Percentiles rank a stretch among this genome's conserved stretches.
Evolutionary conservation across 2,329 filamentous ascomycete genomes (phyloP).

Genomic region (Incumbomyces delicatus): DNA sequence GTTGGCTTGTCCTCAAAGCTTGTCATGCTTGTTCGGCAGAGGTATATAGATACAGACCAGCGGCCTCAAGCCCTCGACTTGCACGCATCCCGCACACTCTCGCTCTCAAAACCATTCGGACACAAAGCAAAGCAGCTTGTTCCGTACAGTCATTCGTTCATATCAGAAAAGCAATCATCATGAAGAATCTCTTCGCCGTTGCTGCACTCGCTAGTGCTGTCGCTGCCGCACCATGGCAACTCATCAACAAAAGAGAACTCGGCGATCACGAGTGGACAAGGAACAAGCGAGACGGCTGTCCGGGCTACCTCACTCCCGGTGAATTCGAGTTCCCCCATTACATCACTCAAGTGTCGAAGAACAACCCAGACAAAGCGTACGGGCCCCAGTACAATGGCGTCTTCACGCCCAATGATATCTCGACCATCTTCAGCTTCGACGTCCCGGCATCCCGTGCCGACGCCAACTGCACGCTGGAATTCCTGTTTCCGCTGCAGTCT

Average conservation of each 20-base stretch:
- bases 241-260: constrained; percentile 32
- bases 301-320: constrained; percentile 33
- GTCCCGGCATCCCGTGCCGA: constrained; percentile 45
- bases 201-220: constrained; percentile 32
- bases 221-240: constrained; percentile 33
- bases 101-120: no score
- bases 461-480: constrained; percentile 54
- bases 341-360: constrained; percentile 51
- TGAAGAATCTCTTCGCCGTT: constrained; percentile 31
- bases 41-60: neutral
- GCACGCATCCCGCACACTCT: no score
- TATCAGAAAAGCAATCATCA: constrained; percentile 18
- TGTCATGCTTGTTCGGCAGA: neutral
- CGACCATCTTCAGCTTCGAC: constrained; percentile 61
- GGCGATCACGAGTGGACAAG: constrained; percentile 25
- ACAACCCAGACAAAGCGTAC: constrained; percentile 40
- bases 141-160: neutral
- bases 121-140: neutral
- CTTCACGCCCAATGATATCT: constrained; percentile 41
- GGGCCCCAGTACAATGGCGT: constrained; percentile 49
- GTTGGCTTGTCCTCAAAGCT: no score
- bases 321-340: constrained; percentile 51
- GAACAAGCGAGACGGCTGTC: constrained; percentile 27
- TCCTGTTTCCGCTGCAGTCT: constrained; percentile 51
- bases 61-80: no score